Percentiles rank a stretch among this genome's conserved stretches.
Evolutionary conservation across 768 basidiomycete species (phyloP).

Genomic region (Mycena epipterygia): DNA sequence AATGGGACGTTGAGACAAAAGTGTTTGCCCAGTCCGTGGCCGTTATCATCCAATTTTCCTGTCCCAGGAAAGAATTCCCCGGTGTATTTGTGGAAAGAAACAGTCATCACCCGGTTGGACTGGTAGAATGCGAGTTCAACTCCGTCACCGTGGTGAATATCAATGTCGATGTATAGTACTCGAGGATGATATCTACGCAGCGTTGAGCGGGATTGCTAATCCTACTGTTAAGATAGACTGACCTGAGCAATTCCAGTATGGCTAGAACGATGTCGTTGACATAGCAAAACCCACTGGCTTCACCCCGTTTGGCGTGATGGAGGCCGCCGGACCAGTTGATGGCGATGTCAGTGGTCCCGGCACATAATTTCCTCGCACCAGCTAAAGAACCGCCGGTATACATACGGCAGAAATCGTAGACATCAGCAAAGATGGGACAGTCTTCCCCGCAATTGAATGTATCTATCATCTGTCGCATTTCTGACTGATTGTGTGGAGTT

Average conservation of each 20-base stretch:
- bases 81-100: slow-evolving; percentile 99
- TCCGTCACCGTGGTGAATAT: slow-evolving; percentile 98
- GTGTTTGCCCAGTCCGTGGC: slow-evolving; percentile 89
- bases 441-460: slow-evolving; percentile 97
- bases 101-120: slow-evolving; percentile 97
- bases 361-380: slow-evolving; percentile 88
- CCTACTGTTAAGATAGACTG: neutral
- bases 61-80: slow-evolving; percentile 99
- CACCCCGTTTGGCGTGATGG: slow-evolving; percentile 97
- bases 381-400: slow-evolving; percentile 94
- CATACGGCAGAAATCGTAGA: slow-evolving; percentile 95
- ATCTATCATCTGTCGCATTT: slow-evolving; percentile 85
- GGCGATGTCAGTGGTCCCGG: slow-evolving; percentile 93
- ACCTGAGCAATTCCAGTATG: slow-evolving; percentile 91
- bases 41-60: slow-evolving; percentile 95
- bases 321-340: slow-evolving; percentile 99
- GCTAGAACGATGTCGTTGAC: slow-evolving; percentile 97
- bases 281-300: slow-evolving; percentile 99
- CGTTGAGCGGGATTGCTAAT: neutral
- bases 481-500: slow-evolving; percentile 77
- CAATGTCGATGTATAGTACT: slow-evolving; percentile 98
- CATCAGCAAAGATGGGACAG: slow-evolving; percentile 94
- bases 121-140: slow-evolving; percentile 99
- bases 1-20: slow-evolving; percentile 96
- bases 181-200: slow-evolving; percentile 85